Evolutionary conservation across 192 early-diverging fungal species (phyloP), one percentile per base, ranked within the genome.

Genomic region (Geranomyces michiganensis): DNA sequence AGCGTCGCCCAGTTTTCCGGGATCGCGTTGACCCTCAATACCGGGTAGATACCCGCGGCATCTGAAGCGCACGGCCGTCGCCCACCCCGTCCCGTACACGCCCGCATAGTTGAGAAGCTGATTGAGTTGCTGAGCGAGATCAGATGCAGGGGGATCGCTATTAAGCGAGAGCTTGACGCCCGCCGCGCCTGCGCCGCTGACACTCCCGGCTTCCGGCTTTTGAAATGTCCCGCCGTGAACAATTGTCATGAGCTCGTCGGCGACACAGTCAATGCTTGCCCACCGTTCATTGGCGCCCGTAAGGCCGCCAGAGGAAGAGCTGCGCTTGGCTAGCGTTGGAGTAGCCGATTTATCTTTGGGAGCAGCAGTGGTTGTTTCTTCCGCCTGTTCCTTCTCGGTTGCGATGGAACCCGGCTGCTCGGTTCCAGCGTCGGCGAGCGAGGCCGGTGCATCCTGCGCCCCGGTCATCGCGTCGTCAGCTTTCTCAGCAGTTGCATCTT

Each of bases 81-180:
- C 66, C 73, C 73, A 75, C 17, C 73, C 73, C 31, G 30, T 44
- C 12, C 73, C 73, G 47, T 75, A 75, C 6, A 69, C 73, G 9
- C 56, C 65, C 9, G 53, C 64, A 48, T 75, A 75, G 15, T 69
- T 67, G 17, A 75, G 32, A 10, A 75, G 24, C 33, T 70, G 51
- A 33, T 45, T 56, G 36, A 75, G 51, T 59, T 75, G 65, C 0
- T 15, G 36, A 3, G 58, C 73, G 14, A 75, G 22, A 7, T 56
- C 67, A 15, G 29, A 26, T 17, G 67, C 41, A 0, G 53, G 27
- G 12, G 73, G 73, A 27, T 68, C 67, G n/a, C 30, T 26, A n/a
- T 62, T 15, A n/a, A 75, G 33, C 17, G 60, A 12, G 1, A 72
- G 15, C 31, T 58, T 19, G 22, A 58, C 21, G 15, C n/a, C 19